A percentile compares a stretch with the other conserved stretches of the same genome.
These are phyloP conservation scores for Xylaria sp. DNA, from an alignment of 2,329 filamentous ascomycete species.

Conservation along the genomic window DNA sequence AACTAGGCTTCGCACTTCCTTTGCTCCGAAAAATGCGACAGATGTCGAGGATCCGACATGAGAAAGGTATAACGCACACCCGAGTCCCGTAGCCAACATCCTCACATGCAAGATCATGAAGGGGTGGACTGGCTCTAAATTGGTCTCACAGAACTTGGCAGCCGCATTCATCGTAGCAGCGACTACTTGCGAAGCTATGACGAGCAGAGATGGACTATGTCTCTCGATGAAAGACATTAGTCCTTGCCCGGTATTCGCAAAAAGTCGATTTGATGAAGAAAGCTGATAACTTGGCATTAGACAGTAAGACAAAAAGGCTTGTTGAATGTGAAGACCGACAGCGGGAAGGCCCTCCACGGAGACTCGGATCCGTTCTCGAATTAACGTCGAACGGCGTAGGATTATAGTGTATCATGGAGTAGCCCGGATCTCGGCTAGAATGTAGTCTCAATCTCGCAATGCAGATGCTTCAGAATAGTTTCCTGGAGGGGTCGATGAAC, in stretches of 20 bases:
- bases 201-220: not conserved
- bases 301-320: not conserved
- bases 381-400: not conserved
- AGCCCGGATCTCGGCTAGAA: too few species aligned
- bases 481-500: not conserved
- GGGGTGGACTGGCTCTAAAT: constrained; percentile 16
- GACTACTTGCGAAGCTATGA: constrained; percentile 22
- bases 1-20: not conserved
- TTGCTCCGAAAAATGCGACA: not conserved
- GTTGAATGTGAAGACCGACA: not conserved
- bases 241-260: not conserved
- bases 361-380: not conserved
- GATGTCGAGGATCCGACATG: not conserved
- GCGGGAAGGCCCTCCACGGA: not conserved
- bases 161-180: constrained; percentile 26
- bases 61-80: constrained; percentile 12
- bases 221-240: not conserved
- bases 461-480: too few species aligned
- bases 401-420: not conserved
- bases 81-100: constrained; percentile 25
- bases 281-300: not conserved
- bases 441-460: too few species aligned
- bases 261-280: not conserved
- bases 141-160: constrained; percentile 27
- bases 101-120: constrained; percentile 30